phyloP scores from a whole-genome alignment of 805 yeast genomes.

The Ogataea methanolica region DNA sequence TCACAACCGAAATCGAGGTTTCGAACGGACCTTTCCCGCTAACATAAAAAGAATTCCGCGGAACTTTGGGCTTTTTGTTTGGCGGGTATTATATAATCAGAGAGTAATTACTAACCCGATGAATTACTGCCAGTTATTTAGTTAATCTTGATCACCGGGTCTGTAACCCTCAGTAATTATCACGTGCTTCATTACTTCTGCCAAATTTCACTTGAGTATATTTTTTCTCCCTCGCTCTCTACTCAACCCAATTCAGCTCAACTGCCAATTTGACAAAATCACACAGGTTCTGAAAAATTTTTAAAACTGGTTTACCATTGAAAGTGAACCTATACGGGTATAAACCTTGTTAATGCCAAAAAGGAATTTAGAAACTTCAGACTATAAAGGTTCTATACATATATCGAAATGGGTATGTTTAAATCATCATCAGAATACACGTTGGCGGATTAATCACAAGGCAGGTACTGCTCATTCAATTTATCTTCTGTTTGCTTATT shows the following conservation, averaged over 20 bases:
- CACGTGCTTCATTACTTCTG: too few relatives aligned
- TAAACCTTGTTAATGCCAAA: neutral
- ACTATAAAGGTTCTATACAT: slow-evolving; percentile 12
- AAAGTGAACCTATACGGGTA: neutral
- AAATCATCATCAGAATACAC: neutral
- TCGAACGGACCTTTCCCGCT: too few relatives aligned
- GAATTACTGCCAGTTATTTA: too few relatives aligned
- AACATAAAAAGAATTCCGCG: too few relatives aligned
- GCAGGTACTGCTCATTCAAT: neutral
- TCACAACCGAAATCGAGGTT: too few relatives aligned
- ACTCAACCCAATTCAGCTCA: neutral
- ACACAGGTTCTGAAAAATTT: neutral
- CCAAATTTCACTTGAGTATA: too few relatives aligned
- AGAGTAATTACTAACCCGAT: too few relatives aligned
- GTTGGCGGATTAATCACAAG: neutral
- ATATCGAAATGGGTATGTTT: slow-evolving; percentile 17
- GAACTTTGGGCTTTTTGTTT: too few relatives aligned
- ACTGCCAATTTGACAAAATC: too few relatives aligned
- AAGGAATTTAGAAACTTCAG: neutral
- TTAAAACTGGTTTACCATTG: neutral
- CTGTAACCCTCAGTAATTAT: too few relatives aligned
- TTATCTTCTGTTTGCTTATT: neutral
- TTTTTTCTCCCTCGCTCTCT: neutral
- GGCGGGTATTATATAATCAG: too few relatives aligned
- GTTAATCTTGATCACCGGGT: too few relatives aligned